Percentiles rank a stretch among this genome's conserved stretches.
Evolutionary conservation across 1,284 basidiomycete species (phyloP).

Genomic region (Ganoderma leucocontextum): DNA sequence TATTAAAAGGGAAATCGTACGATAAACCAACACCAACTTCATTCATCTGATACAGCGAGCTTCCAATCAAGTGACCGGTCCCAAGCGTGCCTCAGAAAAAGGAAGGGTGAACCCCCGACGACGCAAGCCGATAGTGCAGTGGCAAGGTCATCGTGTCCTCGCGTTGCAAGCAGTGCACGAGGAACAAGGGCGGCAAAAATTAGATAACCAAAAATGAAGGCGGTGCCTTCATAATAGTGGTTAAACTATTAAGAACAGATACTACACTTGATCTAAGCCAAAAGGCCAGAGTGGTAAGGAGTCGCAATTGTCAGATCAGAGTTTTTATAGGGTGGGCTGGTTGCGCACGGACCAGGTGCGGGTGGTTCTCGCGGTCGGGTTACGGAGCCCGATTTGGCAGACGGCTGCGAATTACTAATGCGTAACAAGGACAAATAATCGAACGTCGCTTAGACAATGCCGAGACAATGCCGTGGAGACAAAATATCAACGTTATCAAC

Average conservation of each 20-base stretch:
- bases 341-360: constrained; percentile 20
- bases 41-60: constrained; percentile 19
- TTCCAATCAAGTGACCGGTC: constrained; percentile 18
- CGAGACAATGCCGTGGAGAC: background rate
- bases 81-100: constrained; percentile 24
- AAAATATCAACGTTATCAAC: too few relatives aligned
- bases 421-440: background rate
- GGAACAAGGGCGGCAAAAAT: constrained; percentile 35
- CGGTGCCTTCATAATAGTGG: constrained; percentile 66
- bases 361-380: background rate
- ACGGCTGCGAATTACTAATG: background rate
- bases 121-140: constrained; percentile 30
- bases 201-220: constrained; percentile 43
- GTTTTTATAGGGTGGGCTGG: constrained; percentile 1
- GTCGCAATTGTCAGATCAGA: background rate
- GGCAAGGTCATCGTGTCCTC: constrained; percentile 36
- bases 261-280: constrained; percentile 98
- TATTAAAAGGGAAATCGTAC: too few relatives aligned
- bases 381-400: background rate
- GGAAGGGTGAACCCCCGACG: constrained; percentile 19
- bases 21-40: background rate
- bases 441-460: background rate
- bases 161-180: constrained; percentile 37
- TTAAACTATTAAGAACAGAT: constrained; percentile 90
- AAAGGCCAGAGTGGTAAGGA: constrained; percentile 87